Evolutionary conservation across 2,329 filamentous ascomycete species (phyloP), one percentile per base, ranked within the genome.

Genomic region (Fusarium sp.): DNA sequence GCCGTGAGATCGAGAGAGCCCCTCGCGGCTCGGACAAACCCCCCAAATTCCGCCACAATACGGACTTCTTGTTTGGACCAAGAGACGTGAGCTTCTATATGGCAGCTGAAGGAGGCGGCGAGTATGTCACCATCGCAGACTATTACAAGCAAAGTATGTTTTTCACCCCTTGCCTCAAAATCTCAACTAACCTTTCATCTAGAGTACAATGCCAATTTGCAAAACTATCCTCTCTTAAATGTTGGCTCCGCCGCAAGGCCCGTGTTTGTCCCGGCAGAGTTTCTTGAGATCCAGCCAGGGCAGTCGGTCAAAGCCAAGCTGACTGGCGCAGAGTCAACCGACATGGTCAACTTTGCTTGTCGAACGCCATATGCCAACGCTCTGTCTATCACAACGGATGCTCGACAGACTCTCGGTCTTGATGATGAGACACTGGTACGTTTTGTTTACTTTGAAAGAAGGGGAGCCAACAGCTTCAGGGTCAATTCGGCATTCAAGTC

Each of bases 261-360:
- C 0, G 83, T 82, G 1, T 93, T 91, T 70, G 78, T 92, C 37
- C 91, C 92, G 0, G 86, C 88, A 1, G 91, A 94, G 75, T 80
- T 89, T 8, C 89, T 92, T 66, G 77, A 81, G 6, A 84, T 96
- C 5, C 75, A 88, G 11, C 83, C 86, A 2, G 92, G 91, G 0
- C 92, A 96, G 74, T 78, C 86, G 0, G 84, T 89, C 23, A 87
- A 86, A 38, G 80, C 85, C 6, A 89, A 89, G 71, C 82, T 94
- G 18, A 84, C 77, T 1, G 81, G 84, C 0, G 77, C 83, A 0
- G 91, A 95, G 74, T 92, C 91, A 0, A 83, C 85, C 0, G 74
- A 80, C 1, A 94, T 96, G 92, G 88, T 95, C 44, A 80, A 80
- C 1, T 93, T 93, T 75, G 91, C 93, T 3, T 92, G 91, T 57